Evolutionary conservation across 140 eudicot genomes (phyloP), one percentile per base, ranked within the genome.

Genomic region (Flaveria floridana): DNA sequence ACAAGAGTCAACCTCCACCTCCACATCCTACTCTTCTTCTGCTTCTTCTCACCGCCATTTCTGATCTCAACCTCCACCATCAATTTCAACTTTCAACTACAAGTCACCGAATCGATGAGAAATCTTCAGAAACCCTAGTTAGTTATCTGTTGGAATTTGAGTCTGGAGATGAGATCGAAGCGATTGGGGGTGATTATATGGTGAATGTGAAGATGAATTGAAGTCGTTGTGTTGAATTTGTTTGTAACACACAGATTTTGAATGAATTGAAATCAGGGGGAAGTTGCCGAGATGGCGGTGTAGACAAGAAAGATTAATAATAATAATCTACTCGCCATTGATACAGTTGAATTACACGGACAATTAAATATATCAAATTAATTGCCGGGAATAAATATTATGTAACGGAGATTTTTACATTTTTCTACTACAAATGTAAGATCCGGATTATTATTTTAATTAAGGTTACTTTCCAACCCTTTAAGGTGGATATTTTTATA

Each of bases 11-110:
- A 81, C 53, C 67, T 19, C 91, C 84, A 81, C 47, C 67, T 19
- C 91, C 86, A 72, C 46, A 34, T 68, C 56, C 34, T 70, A 26
- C 5, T 80, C 30, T 42, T 75, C 63, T 58, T 58, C 65, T 14
- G 79, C 30, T 65, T 65, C 51, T 63, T 47, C 46, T 52, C 72
- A 71, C 80, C 85, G 37, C 72, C 79, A 65, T 61, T 76, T 37
- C 26, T 77, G 59, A 82, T 81, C 77, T 80, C 83, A 26, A 77
- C 87, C 82, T 88, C 90, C 86, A 86, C 97, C 97, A 90, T 90
- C 68, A 77, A 59, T 57, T 64, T 63, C 74, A 19, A n/a, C 37
- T 34, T 64, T 63, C 74, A 19, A 12, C 48, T 34, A 53, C 42
- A 64, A 19, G 2, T 76, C 75, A 68, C 63, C 51, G 21, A 41